Evolutionary conservation across 129 eudicot species (phyloP).

Genomic region (Flaveria sonorensis): DNA sequence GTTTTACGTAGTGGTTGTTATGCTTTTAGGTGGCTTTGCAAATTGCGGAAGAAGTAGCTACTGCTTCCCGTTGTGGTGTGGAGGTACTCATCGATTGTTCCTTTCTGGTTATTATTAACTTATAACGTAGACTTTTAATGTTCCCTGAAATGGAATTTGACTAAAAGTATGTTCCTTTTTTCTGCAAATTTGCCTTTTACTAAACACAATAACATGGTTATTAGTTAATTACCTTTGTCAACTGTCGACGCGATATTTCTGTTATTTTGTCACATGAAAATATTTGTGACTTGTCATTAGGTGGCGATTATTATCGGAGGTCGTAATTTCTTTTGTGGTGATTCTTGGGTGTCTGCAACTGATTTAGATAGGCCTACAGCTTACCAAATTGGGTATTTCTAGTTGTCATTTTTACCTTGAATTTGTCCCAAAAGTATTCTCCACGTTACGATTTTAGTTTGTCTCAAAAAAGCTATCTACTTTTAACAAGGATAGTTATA

Average conservation of each 20-base stretch:
- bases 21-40: conserved; percentile 47
- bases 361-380: conserved; percentile 52
- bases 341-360: conserved; percentile 49
- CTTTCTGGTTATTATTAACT: not conserved
- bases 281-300: conserved; percentile 25
- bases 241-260: no score
- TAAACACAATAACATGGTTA: not conserved
- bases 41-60: conserved; percentile 45
- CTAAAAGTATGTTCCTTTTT: not conserved
- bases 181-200: not conserved
- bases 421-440: not conserved
- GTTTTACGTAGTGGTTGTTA: conserved; percentile 3
- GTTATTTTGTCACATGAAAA: not conserved
- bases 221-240: not conserved
- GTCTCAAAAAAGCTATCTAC: not conserved
- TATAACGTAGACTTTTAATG: not conserved
- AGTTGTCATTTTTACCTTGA: not conserved
- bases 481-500: not conserved
- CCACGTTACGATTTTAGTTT: not conserved
- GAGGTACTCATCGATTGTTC: conserved; percentile 27
- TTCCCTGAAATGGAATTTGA: not conserved
- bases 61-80: conserved; percentile 40
- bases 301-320: conserved; percentile 50
- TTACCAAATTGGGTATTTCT: conserved; percentile 44
- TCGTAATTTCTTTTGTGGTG: conserved; percentile 51